Evolutionary conservation across 192 early-diverging fungal genomes (phyloP), one percentile per base, ranked within the genome.

Genomic region (Gaertneriomyces semiglobifer): DNA sequence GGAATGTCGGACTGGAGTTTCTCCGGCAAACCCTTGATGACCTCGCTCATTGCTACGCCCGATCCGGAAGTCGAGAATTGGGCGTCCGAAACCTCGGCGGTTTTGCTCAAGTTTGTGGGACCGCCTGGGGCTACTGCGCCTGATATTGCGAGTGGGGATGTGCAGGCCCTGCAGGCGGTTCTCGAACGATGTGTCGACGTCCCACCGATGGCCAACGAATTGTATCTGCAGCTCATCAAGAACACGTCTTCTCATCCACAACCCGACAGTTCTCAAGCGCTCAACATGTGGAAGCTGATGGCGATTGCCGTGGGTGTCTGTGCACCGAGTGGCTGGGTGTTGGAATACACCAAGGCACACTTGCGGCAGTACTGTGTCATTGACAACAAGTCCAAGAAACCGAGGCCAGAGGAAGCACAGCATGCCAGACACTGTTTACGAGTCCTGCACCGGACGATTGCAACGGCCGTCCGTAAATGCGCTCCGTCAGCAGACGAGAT

Each of bases 331-430:
- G 61, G 60, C 5, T 70, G 68, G 47, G 50, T 81, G 11, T 18
- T 72, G 53, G 77, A 81, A 25, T 81, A 81, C 51, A 63, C 79
- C 14, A 81, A 79, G 56, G 72, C 73, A 5, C 77, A 81, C 74
- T 48, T 81, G 18, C 62, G 77, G 41, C 44, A 66, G 46, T 71
- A 53, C 51, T 59, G 67, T 41, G 70, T 69, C 11, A 63, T 74
- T 33, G 70, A 72, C 18, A n/a, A 41, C n/a, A 73, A 74, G 52
- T 68, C 57, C 10, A 79, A 71, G 51, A 20, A 53, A 38, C 20
- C 54, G 8, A 51, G 71, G 48, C 69, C 66, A 19, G 66, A 81
- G 70, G 69, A 73, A 43, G 62, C 74, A 7, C 47, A 65, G 42
- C 76, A 65, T 66, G 76, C 79, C 5, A 64, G 73, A 43, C 74